These are phyloP conservation scores for Linnemannia exigua DNA, from an alignment of 192 early-diverging fungal genomes.

Conservation along the genomic window DNA sequence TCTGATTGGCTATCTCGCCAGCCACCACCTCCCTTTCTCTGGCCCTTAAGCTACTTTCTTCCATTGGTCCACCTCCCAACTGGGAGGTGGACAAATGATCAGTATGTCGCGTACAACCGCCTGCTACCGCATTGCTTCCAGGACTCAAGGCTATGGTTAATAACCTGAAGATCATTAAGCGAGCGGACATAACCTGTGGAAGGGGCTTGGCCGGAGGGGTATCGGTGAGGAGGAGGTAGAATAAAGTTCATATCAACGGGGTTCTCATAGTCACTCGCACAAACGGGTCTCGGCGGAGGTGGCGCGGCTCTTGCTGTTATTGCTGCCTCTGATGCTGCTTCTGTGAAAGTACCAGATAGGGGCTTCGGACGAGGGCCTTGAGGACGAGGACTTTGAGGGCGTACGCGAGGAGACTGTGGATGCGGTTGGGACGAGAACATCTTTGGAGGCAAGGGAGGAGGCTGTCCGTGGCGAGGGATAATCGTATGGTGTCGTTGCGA, in stretches of 20 bases:
- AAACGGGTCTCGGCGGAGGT: not conserved
- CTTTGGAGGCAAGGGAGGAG: not conserved
- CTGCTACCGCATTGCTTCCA: too few species aligned
- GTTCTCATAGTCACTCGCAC: too few species aligned
- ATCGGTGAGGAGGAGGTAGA: not conserved
- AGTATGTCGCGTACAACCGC: too few species aligned
- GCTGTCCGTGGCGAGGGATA: too few species aligned
- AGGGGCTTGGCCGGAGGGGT: not conserved
- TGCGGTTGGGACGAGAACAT: too few species aligned
- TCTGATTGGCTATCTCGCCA: conserved; percentile 32
- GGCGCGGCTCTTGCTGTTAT: too few species aligned
- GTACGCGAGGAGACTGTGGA: not conserved
- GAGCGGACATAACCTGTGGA: not conserved
- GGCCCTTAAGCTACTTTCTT: not conserved
- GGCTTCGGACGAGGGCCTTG: not conserved
- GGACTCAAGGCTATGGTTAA: not conserved
- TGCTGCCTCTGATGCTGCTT: not conserved
- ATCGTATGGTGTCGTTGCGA: too few species aligned
- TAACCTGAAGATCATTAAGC: not conserved
- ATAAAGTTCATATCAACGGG: not conserved
- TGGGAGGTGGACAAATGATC: too few species aligned
- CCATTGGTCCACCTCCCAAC: too few species aligned
- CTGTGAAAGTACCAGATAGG: not conserved
- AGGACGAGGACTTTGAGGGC: not conserved
- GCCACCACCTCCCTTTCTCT: not conserved